Evolutionary conservation across 495 filamentous ascomycete species (phyloP).

Genomic region (Trichocladium uniseriatum): DNA sequence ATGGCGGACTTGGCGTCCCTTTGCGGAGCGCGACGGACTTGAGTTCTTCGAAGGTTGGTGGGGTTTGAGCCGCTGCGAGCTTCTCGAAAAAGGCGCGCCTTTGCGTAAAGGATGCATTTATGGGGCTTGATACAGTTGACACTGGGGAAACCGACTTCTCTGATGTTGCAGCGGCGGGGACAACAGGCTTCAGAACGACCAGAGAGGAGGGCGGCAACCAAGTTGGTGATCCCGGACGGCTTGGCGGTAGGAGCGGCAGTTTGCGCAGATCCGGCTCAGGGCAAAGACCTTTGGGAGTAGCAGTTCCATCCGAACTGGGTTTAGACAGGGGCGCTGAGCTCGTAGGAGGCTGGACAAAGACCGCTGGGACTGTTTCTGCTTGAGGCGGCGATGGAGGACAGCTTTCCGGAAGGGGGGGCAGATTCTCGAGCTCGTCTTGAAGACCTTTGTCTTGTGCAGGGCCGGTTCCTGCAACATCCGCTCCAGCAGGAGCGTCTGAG

Average conservation of each 20-base stretch:
- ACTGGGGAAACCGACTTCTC: neutral
- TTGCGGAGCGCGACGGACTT: neutral
- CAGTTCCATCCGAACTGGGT: neutral
- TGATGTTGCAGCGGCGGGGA: neutral
- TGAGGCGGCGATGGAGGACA: conserved; percentile 4
- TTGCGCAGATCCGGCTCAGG: neutral
- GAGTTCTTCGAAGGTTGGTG: conserved; percentile 3
- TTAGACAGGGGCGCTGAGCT: neutral
- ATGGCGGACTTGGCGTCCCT: conserved; percentile 1
- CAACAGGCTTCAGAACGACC: neutral
- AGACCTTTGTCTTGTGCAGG: neutral
- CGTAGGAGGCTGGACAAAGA: conserved; percentile 1
- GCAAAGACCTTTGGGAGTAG: neutral
- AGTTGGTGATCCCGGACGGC: neutral
- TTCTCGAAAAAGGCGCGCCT: conserved; percentile 3
- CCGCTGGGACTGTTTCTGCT: neutral
- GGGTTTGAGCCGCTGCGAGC: neutral
- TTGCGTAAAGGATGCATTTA: neutral
- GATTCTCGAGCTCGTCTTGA: neutral
- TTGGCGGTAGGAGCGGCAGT: conserved; percentile 1
- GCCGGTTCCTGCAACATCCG: neutral
- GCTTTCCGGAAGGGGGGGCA: neutral
- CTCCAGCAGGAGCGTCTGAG: neutral
- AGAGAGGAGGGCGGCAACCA: neutral
- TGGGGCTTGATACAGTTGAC: neutral